Evolutionary conservation across 2,329 filamentous ascomycete genomes (phyloP).

Genomic region (Cladosporium sp.): DNA sequence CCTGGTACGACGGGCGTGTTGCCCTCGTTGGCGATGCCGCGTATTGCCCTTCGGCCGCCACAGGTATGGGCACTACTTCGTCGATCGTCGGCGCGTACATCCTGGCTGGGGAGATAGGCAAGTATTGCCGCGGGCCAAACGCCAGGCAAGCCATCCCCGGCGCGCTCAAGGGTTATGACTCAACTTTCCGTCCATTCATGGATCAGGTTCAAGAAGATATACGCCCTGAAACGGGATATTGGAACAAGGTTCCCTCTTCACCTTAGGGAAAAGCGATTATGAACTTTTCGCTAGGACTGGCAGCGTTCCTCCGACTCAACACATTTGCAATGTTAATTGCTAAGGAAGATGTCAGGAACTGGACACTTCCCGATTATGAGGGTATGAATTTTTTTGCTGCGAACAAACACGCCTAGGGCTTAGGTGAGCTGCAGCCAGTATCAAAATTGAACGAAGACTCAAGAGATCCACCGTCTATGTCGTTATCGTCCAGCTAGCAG

Average conservation of each 20-base stretch:
- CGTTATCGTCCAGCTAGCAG: too few relatives aligned
- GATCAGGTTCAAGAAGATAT: not conserved
- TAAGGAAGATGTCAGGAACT: not conserved
- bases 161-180: not conserved
- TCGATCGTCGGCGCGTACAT: conserved; percentile 1
- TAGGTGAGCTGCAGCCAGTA: too few relatives aligned
- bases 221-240: not conserved
- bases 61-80: not conserved
- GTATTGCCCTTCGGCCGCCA: not conserved
- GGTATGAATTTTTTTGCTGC: not conserved
- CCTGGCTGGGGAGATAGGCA: not conserved
- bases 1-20: not conserved
- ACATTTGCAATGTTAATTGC: not conserved
- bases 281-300: not conserved
- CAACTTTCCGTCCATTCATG: not conserved
- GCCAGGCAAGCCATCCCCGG: not conserved
- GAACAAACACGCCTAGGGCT: too few relatives aligned
- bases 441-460: too few relatives aligned
- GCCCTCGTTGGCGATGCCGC: not conserved
- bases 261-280: not conserved
- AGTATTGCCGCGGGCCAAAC: not conserved
- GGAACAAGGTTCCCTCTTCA: not conserved
- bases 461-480: too few relatives aligned
- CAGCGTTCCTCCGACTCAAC: not conserved
- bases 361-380: not conserved